phyloP scores from a whole-genome alignment of 768 basidiomycete genomes.

The Naganishia kalamii region DNA sequence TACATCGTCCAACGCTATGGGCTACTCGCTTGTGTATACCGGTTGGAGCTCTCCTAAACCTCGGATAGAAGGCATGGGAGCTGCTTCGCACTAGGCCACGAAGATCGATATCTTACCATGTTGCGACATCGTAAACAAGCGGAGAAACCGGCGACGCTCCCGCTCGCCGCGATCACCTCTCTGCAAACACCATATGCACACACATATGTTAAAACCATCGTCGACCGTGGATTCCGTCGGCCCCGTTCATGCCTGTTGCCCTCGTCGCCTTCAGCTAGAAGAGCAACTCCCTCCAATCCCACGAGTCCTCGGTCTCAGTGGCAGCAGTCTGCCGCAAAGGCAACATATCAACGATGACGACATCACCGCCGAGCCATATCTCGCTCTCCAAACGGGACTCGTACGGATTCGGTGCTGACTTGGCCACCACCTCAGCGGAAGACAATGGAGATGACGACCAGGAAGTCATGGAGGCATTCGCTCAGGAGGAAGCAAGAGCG shows the following conservation, averaged over 20 bases:
- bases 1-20: background rate
- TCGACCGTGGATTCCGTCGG: no score
- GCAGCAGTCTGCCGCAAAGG: background rate
- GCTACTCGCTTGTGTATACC: no score
- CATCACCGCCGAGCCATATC: background rate
- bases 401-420: conserved; percentile 2
- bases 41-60: no score
- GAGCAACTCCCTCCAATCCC: background rate
- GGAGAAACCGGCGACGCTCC: background rate
- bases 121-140: background rate
- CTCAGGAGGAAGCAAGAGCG: background rate
- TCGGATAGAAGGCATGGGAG: no score
- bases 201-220: no score
- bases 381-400: background rate
- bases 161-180: background rate
- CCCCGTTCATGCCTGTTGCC: no score
- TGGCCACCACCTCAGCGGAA: background rate
- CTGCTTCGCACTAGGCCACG: no score
- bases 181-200: no score
- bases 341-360: background rate
- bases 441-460: background rate
- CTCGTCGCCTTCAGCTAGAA: no score
- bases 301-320: background rate
- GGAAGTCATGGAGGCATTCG: background rate
- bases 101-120: no score